Evolutionary conservation across 2,329 filamentous ascomycete genomes (phyloP).

Genomic region (Aspergillus sp.): DNA sequence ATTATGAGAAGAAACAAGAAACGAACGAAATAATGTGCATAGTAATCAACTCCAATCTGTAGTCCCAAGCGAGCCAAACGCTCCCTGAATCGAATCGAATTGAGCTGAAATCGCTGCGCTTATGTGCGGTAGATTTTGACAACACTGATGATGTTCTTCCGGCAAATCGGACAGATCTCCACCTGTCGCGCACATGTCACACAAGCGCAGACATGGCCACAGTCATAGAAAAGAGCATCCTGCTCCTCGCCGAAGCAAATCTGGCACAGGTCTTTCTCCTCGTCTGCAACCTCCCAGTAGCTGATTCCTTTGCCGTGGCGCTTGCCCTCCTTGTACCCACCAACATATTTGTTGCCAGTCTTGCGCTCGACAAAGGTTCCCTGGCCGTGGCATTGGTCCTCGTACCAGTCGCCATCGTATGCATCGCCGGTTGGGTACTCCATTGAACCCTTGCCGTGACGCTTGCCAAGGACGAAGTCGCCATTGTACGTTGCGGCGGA

Average conservation of each 20-base stretch:
- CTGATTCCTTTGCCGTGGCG: constrained; percentile 63
- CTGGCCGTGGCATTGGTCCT: constrained; percentile 53
- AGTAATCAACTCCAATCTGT: not conserved
- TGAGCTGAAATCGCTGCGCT: not conserved
- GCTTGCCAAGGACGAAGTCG: constrained; percentile 52
- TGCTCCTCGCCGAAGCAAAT: constrained; percentile 64
- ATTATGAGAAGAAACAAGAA: not conserved
- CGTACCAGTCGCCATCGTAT: constrained; percentile 48
- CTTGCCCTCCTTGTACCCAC: constrained; percentile 61
- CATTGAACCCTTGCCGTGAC: constrained; percentile 58
- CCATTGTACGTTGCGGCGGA: constrained; percentile 58
- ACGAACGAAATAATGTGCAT: not conserved
- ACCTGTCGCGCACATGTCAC: constrained; percentile 59
- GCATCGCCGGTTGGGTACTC: constrained; percentile 55
- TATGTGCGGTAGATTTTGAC: constrained; percentile 56
- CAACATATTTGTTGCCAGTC: constrained; percentile 61
- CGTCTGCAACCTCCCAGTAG: constrained; percentile 61
- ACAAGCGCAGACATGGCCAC: constrained; percentile 63
- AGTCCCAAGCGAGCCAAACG: not conserved
- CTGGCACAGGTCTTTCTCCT: constrained; percentile 58
- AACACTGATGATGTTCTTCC: constrained; percentile 56
- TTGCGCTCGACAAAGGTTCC: constrained; percentile 57
- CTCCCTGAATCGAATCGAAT: not conserved
- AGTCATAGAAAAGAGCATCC: constrained; percentile 62
- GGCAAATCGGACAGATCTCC: constrained; percentile 61